Evolutionary conservation across 1,284 basidiomycete genomes (phyloP), one percentile per base, ranked within the genome.

Genomic region (Trichosporon coremiiforme): DNA sequence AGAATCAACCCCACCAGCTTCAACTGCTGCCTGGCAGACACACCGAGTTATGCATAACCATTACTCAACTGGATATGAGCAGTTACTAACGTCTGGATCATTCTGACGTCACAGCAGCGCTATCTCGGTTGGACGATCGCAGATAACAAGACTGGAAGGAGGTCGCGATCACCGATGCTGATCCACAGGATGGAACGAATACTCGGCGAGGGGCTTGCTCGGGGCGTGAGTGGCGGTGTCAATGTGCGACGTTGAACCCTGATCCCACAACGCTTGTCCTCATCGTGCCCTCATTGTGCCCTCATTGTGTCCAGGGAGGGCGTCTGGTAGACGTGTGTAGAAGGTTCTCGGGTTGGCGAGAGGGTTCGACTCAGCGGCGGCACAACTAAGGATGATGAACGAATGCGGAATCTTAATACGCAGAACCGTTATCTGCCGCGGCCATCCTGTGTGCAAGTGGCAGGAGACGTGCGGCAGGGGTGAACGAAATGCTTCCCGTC

Each of bases 11-110:
- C 57, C 57, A n/a, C 15, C 29, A 60, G 57, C 57, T 13, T 60
- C 57, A 60, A 60, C 57, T 6, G 29, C 29, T 33, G 15, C 12
- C 57, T 60, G 17, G 57, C 15, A 31, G 57, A 57, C 8, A 60
- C 29, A 9, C 17, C 8, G 57, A 60, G 57, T 60, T 60, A 60
- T 60, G 57, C 57, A 60, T 60, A 60, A 60, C 57, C 57, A 35
- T 60, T 31, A n/a, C 57, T 60, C 57, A 35, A 45, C 41, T 45
- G 41, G 31, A 12, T 29, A 29, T 57, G 55, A 57, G 55, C 25
- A 57, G 55, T 9, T 7, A 57, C 9, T 9, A 31, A 22, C 22
- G 55, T 8, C 22, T 6, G 25, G 55, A 1, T 15, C 4, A 20
- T 15, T 33, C 31, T 60, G 57, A 31, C 57, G 57, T 53, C 47